phyloP scores from a whole-genome alignment of 495 filamentous ascomycete genomes.

The Rostrohypoxylon terebratum region DNA sequence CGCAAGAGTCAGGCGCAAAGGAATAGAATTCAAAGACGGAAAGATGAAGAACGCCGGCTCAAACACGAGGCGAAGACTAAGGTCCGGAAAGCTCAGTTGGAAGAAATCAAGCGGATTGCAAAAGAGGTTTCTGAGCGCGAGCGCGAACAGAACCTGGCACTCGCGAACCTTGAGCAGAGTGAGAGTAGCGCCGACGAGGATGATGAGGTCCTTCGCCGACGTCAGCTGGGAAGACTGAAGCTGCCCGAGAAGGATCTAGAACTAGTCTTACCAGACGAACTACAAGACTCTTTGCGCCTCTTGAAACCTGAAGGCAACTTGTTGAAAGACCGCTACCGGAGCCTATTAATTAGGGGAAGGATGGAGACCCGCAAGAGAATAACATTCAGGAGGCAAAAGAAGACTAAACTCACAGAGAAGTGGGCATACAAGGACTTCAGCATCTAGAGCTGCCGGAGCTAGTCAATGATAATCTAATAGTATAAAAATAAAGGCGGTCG shows the following conservation, averaged over 20 bases:
- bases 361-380: constrained; percentile 83
- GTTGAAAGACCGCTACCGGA: constrained; percentile 90
- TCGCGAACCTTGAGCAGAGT: constrained; percentile 56
- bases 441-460: constrained; percentile 42
- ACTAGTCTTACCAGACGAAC: constrained; percentile 89
- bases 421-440: constrained; percentile 96
- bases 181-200: constrained; percentile 60
- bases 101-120: constrained; percentile 72
- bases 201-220: constrained; percentile 76
- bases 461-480: not conserved
- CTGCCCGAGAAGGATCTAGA: constrained; percentile 85
- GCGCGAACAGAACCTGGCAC: constrained; percentile 57
- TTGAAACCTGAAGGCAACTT: constrained; percentile 96
- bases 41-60: constrained; percentile 80
- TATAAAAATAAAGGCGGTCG: not conserved
- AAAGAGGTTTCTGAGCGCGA: constrained; percentile 68
- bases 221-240: constrained; percentile 80
- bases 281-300: constrained; percentile 87
- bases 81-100: constrained; percentile 73
- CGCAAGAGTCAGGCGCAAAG: constrained; percentile 87
- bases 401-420: constrained; percentile 86
- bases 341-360: constrained; percentile 86
- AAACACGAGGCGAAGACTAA: constrained; percentile 79
- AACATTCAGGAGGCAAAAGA: constrained; percentile 80
- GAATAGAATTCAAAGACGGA: constrained; percentile 87